Evolutionary conservation across 805 yeast genomes (phyloP).

Genomic region (Candida succiphila): DNA sequence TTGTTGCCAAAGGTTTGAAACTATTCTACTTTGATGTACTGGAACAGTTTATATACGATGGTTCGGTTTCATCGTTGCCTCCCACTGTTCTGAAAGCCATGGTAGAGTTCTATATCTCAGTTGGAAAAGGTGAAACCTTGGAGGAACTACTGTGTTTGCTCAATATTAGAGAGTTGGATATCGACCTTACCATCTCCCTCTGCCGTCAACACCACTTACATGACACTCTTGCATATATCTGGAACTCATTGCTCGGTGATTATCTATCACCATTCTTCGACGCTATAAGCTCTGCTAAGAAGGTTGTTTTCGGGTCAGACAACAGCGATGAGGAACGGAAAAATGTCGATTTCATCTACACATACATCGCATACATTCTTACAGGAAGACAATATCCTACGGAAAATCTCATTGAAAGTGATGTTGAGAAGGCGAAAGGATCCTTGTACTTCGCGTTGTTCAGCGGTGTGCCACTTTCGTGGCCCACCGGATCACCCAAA

Average conservation of each 20-base stretch:
- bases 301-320: constrained; percentile 5
- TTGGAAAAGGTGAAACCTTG: constrained; percentile 34
- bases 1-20: constrained; percentile 22
- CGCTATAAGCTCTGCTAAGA: constrained; percentile 29
- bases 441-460: constrained; percentile 49
- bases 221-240: constrained; percentile 60
- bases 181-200: constrained; percentile 61
- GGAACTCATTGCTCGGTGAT: constrained; percentile 64
- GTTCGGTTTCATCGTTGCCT: constrained; percentile 39
- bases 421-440: constrained; percentile 33
- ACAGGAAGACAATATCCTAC: constrained; percentile 81
- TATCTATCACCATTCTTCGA: constrained; percentile 63
- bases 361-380: constrained; percentile 57
- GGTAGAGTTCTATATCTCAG: constrained; percentile 37
- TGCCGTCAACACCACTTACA: constrained; percentile 46
- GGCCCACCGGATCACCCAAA: constrained; percentile 31
- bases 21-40: constrained; percentile 40
- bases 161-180: constrained; percentile 60
- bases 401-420: constrained; percentile 32
- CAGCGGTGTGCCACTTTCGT: constrained; percentile 38
- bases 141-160: constrained; percentile 64
- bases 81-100: constrained; percentile 56
- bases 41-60: constrained; percentile 39
- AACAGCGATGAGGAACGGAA: constrained; percentile 2
- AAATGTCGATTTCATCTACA: constrained; percentile 30